Evolutionary conservation across 345 rosid species (phyloP).

Genomic region (Turritis glabra): DNA sequence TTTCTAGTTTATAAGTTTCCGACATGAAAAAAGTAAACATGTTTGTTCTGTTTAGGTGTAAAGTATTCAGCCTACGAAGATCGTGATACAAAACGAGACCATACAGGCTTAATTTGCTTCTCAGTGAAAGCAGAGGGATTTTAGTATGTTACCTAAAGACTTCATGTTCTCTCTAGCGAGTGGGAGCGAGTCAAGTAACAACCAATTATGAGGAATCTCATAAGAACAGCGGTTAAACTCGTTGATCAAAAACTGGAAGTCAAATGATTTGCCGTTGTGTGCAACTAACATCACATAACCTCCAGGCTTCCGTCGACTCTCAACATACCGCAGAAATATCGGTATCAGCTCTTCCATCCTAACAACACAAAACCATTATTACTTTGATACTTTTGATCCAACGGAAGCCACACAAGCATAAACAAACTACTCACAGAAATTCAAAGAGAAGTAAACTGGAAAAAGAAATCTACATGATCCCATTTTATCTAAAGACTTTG

Average conservation of each 20-base stretch:
- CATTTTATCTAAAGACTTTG: not conserved
- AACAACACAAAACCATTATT: constrained; percentile 16
- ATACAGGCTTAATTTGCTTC: not conserved
- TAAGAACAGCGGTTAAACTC: constrained; percentile 70
- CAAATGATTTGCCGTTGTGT: constrained; percentile 80
- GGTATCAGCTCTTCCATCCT: constrained; percentile 92
- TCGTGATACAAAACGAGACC: not conserved
- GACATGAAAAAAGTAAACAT: not conserved
- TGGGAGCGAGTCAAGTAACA: constrained; percentile 65
- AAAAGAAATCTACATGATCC: not conserved
- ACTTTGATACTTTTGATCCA: constrained; percentile 25
- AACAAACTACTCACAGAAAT: not conserved
- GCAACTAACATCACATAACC: constrained; percentile 70
- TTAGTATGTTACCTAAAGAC: constrained; percentile 49
- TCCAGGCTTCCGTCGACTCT: constrained; percentile 77
- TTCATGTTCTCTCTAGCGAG: constrained; percentile 67
- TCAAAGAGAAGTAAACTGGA: not conserved
- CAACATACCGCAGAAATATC: constrained; percentile 57
- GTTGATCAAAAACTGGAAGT: constrained; percentile 65
- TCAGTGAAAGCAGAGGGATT: constrained; percentile 7
- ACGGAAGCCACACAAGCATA: constrained; percentile 15
- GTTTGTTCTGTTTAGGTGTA: not conserved
- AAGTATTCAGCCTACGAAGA: not conserved
- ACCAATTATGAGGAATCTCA: constrained; percentile 73
- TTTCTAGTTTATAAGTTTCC: constrained; percentile 7